phyloP scores from a whole-genome alignment of 164 flowering plant genomes.

The Stephania cephalantha region DNA sequence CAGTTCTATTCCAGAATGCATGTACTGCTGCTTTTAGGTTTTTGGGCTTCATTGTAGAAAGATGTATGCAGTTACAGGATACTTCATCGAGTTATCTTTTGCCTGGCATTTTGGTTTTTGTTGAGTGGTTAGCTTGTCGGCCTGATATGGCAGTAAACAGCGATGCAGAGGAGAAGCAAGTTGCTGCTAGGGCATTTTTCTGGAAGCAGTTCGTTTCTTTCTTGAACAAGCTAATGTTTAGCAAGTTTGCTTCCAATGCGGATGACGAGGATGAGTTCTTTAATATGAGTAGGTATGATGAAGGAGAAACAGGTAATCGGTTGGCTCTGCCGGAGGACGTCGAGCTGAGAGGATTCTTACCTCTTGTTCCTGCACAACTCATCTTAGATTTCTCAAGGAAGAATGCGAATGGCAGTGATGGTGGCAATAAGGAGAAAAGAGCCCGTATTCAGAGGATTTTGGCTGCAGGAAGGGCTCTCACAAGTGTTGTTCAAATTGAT shows the following conservation, averaged over 20 bases:
- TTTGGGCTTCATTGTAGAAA: slow-evolving; percentile 60
- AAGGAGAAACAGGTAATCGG: slow-evolving; percentile 69
- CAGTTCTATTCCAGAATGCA: slow-evolving; percentile 76
- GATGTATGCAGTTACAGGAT: slow-evolving; percentile 57
- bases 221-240: slow-evolving; percentile 57
- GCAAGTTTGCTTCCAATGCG: slow-evolving; percentile 31
- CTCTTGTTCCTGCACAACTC: slow-evolving; percentile 77
- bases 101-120: slow-evolving; percentile 77
- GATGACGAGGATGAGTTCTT: slow-evolving; percentile 66
- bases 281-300: slow-evolving; percentile 69
- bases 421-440: slow-evolving; percentile 48
- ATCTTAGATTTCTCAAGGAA: slow-evolving; percentile 82
- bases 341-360: slow-evolving; percentile 89
- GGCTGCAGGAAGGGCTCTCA: slow-evolving; percentile 83
- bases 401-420: slow-evolving; percentile 50
- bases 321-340: slow-evolving; percentile 87
- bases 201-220: slow-evolving; percentile 71
- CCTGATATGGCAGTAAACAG: slow-evolving; percentile 58
- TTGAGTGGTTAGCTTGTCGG: slow-evolving; percentile 89
- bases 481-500: slow-evolving; percentile 47
- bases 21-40: slow-evolving; percentile 73
- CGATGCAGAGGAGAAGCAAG: slow-evolving; percentile 69
- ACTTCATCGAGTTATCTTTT: slow-evolving; percentile 64
- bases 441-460: slow-evolving; percentile 70
- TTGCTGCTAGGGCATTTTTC: slow-evolving; percentile 53